Base-by-base conservation (phyloP, 2,329 filamentous ascomycete genomes). In the Akanthomyces uredinophilus region DNA sequence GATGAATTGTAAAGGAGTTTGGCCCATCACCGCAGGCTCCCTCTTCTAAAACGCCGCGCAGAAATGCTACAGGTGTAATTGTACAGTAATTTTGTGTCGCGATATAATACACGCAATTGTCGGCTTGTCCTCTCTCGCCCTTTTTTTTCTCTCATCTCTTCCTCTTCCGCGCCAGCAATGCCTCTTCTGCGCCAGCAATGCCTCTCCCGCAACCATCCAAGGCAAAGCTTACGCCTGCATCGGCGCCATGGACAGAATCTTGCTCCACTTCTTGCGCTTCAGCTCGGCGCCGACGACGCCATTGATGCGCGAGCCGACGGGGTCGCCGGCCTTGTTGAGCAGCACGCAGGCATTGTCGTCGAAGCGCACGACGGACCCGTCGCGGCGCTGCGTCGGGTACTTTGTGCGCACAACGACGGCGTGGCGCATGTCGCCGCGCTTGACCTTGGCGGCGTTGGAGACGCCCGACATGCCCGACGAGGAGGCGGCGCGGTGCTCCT, bases 301-400 rank as follows among this genome's bases (percentile, higher is more conserved):
- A 77, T 92, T 96, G 80, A 97, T 85, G 74, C 95, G 88, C 18
- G 90, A 92, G 58, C 95, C 95, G 68, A 99, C 91, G 27, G 95
- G 95, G 74, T 99, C 95, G 49, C 95, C 96, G 11, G 91, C 84
- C 84, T 98, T 99, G 80, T 96, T 98, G 75, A 99, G 90, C 68
- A 99, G 81, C 51, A 99, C 95, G 74, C 95, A 99, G 53, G 95
- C 95, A 77, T 99, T 99, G 78, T 99, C 95, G 77, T 96, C 95
- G 75, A 99, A 99, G 68, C 88, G 88, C 67, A 99, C 88, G 52
- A 95, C 87, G 72, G 89, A 93, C 58, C 95, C 95, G 79, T 99
- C 95, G 37, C 86, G 86, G 65, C 95, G 84, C 75, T 95, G 91
- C 64, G 90, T 85, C 78, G 93, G 89, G 79, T 98, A 96, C 70